phyloP scores from a whole-genome alignment of 805 yeast genomes.

The Nakazawaea siamensis region DNA sequence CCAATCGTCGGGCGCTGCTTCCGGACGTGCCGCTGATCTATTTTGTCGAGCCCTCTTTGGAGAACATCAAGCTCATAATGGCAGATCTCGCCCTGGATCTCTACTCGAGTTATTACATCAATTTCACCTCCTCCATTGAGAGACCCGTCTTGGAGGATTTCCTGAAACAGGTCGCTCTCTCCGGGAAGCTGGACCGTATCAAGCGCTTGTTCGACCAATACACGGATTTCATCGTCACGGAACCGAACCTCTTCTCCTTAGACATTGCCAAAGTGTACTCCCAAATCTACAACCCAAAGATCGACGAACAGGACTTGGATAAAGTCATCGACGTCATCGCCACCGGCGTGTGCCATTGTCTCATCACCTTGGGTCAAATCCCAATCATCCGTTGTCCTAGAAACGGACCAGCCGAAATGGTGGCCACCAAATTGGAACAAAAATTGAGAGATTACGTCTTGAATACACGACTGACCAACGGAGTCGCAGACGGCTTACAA shows the following conservation, averaged over 20 bases:
- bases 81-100: slow-evolving; percentile 67
- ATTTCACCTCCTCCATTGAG: slow-evolving; percentile 74
- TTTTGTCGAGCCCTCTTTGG: slow-evolving; percentile 81
- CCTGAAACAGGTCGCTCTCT: slow-evolving; percentile 70
- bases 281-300: slow-evolving; percentile 58
- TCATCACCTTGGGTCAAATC: slow-evolving; percentile 68
- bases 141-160: slow-evolving; percentile 81
- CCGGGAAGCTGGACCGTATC: slow-evolving; percentile 64
- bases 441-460: slow-evolving; percentile 79
- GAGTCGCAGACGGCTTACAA: slow-evolving; percentile 22
- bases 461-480: slow-evolving; percentile 39
- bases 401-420: slow-evolving; percentile 93
- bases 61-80: slow-evolving; percentile 61
- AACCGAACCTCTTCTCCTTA: slow-evolving; percentile 80
- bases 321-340: slow-evolving; percentile 62
- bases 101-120: slow-evolving; percentile 74
- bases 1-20: slow-evolving; percentile 66
- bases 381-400: slow-evolving; percentile 89
- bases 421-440: slow-evolving; percentile 80
- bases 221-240: slow-evolving; percentile 85
- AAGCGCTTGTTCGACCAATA: slow-evolving; percentile 93
- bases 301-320: slow-evolving; percentile 71
- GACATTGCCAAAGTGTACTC: slow-evolving; percentile 62
- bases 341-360: slow-evolving; percentile 69
- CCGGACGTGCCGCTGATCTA: slow-evolving; percentile 95